Evolutionary conservation across 495 filamentous ascomycete species (phyloP).

Genomic region (Neurospora sp.): DNA sequence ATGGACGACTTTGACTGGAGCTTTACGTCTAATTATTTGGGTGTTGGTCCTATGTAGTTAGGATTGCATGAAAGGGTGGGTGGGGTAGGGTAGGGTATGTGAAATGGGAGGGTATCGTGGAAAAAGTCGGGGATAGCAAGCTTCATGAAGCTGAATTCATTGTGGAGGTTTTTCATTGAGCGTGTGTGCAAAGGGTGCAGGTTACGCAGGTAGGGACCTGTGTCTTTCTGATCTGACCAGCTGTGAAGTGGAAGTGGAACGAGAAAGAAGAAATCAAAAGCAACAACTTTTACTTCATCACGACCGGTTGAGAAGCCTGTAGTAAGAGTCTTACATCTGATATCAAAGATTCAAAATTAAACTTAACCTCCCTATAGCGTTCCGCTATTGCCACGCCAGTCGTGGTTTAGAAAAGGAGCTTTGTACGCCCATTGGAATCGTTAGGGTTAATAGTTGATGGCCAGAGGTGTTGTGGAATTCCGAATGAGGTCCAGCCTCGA

Average conservation of each 20-base stretch:
- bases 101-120: not conserved
- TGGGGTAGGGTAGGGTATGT: not conserved
- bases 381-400: no score
- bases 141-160: not conserved
- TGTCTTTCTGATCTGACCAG: not conserved
- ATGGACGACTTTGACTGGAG: conserved; percentile 39
- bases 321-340: no score
- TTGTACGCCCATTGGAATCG: not conserved
- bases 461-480: not conserved
- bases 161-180: not conserved
- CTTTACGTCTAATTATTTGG: conserved; percentile 18
- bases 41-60: not conserved
- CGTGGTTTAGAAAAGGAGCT: not conserved
- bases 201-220: no score
- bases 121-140: not conserved
- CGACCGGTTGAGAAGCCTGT: not conserved
- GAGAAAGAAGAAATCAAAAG: not conserved
- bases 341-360: no score
- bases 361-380: no score
- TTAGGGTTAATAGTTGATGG: not conserved
- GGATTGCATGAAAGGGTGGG: not conserved
- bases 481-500: not conserved
- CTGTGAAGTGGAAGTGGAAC: not conserved
- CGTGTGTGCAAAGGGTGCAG: not conserved
- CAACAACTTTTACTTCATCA: not conserved